phyloP scores from a whole-genome alignment of 108 stramenopile genomes.

The Skeletonema marinoi region DNA sequence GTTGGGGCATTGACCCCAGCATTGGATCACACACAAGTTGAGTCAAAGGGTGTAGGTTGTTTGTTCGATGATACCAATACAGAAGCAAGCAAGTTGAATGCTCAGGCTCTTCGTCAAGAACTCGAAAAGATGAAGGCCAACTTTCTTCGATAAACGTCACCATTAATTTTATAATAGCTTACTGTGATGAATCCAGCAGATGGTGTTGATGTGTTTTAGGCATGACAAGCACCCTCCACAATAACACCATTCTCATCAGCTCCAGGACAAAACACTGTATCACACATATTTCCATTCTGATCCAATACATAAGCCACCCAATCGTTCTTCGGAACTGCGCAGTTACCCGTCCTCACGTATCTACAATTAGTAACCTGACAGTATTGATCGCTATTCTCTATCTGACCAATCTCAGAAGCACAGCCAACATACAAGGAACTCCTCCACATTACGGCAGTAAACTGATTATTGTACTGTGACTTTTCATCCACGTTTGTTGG shows the following conservation, averaged over 20 bases:
- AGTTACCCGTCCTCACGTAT: not conserved
- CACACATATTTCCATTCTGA: not conserved
- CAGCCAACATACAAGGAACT: not conserved
- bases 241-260: not conserved
- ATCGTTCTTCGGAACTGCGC: not conserved
- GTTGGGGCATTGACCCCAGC: conserved; percentile 30
- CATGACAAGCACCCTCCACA: not conserved
- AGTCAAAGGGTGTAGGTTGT: conserved; percentile 18
- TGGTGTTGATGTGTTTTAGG: not conserved
- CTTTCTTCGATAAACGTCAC: not conserved
- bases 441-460: not conserved
- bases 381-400: not conserved
- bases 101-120: not conserved
- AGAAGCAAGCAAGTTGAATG: not conserved
- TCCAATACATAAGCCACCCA: not conserved
- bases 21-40: conserved; percentile 40
- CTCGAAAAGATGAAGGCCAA: not conserved
- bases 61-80: not conserved
- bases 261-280: not conserved
- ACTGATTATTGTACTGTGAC: not conserved
- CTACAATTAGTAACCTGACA: not conserved
- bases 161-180: conserved; percentile 1
- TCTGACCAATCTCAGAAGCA: not conserved
- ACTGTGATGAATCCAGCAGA: not conserved
- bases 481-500: not conserved